A percentile compares a stretch with the other conserved stretches of the same genome.
These are phyloP conservation scores for Moesziomyces sp. DNA, from an alignment of 1,284 basidiomycete species.

Conservation along the genomic window DNA sequence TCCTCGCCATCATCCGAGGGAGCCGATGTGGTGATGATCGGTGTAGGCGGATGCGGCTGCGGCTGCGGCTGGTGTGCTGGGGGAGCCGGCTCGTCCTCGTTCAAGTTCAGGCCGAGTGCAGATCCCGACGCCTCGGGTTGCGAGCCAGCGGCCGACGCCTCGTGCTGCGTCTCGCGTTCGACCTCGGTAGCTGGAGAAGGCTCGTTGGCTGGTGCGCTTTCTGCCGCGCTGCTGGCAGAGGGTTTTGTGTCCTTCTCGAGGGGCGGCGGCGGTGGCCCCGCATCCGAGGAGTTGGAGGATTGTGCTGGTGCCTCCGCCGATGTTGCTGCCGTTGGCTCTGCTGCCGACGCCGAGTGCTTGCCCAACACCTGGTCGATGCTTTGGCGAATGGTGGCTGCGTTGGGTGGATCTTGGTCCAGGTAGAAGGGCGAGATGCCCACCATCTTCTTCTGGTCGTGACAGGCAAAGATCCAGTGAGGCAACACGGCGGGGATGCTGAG, in stretches of 20 bases:
- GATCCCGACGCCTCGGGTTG: conserved; percentile 18
- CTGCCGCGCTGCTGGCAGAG: background rate
- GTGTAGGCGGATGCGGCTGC: conserved; percentile 2
- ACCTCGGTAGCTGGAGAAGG: background rate
- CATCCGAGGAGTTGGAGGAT: background rate
- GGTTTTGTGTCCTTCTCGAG: conserved; percentile 27
- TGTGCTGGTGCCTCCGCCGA: conserved; percentile 5
- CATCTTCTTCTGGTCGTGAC: conserved; percentile 63
- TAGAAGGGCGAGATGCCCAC: conserved; percentile 64
- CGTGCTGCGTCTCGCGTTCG: conserved; percentile 1
- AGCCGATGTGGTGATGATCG: conserved; percentile 40
- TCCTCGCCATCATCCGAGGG: conserved; percentile 31
- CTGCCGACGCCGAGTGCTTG: conserved; percentile 5
- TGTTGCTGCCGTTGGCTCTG: conserved; percentile 4
- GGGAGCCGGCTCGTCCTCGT: conserved; percentile 2
- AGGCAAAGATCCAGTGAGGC: conserved; percentile 67
- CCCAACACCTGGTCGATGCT: conserved; percentile 38
- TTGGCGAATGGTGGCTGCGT: conserved; percentile 48
- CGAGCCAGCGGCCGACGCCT: conserved; percentile 1
- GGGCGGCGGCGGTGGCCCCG: conserved; percentile 20
- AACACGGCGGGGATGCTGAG: conserved; percentile 65
- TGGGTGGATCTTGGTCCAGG: conserved; percentile 63
- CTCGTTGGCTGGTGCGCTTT: background rate
- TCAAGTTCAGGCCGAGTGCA: conserved; percentile 20
- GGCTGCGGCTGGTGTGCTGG: background rate